Percentiles rank a stretch among this genome's conserved stretches.
phyloP scores from a whole-genome alignment of 2,329 filamentous ascomycete species.

The Scytalidium lignicola region DNA sequence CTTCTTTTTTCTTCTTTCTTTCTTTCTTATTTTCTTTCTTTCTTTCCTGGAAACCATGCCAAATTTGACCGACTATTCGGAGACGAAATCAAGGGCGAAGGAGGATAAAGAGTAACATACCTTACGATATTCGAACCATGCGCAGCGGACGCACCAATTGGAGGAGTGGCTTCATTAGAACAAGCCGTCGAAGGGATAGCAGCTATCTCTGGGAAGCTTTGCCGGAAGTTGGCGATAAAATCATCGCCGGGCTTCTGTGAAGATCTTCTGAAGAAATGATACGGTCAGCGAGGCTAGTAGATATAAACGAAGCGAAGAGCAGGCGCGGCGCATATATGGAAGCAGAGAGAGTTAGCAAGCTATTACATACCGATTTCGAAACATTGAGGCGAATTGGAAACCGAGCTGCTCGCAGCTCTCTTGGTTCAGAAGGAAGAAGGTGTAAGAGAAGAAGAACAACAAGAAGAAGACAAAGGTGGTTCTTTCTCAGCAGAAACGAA shows the following conservation, averaged over 20 bases:
- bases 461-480: too few relatives aligned
- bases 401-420: conserved; percentile 14
- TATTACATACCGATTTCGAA: conserved; percentile 30
- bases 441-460: neutral
- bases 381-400: conserved; percentile 23
- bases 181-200: conserved; percentile 43
- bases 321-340: neutral
- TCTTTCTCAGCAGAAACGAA: neutral
- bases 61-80: neutral
- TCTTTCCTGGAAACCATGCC: neutral
- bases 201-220: conserved; percentile 72
- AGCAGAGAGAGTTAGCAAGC: neutral
- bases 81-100: neutral
- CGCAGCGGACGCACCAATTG: conserved; percentile 10
- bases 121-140: conserved; percentile 21
- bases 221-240: conserved; percentile 77
- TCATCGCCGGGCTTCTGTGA: conserved; percentile 84
- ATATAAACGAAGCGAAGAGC: neutral
- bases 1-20: too few relatives aligned
- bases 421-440: neutral
- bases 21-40: too few relatives aligned
- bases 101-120: conserved; percentile 12
- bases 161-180: conserved; percentile 28
- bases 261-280: conserved; percentile 42
- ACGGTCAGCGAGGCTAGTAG: conserved; percentile 10